Base-by-base conservation (phyloP, 306 rosid species). In the Luffa aegyptiaca region DNA sequence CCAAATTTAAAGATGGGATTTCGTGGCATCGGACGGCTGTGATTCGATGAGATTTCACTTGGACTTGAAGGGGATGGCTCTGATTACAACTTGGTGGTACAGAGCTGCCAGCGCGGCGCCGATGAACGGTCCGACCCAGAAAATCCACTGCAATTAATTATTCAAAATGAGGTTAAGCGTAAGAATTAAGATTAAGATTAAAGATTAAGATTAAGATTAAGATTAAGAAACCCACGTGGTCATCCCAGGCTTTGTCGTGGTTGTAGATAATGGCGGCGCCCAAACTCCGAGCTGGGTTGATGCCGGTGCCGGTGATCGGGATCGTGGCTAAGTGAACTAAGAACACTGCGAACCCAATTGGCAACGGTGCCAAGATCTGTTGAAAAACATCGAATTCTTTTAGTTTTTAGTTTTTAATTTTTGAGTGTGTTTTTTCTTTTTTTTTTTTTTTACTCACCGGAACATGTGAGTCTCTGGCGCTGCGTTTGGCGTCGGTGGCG, bases 401-500 rank as follows among this genome's bases (percentile, higher is more conserved):
- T 13, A 46, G 41, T 3, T 12, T 11, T 7, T 20, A 57, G 14
- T 5, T 2, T 48, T 9, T 48, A 45, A 45, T 45, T 0, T 51
- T 51, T 51, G 1, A 0, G 13, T 17, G n/a, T n/a, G n/a, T n/a
- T n/a, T n/a, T n/a, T n/a, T n/a, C n/a, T n/a, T n/a, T n/a, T n/a
- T 26, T 26, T 55, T 33, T 14, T 35, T 5, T 36, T 64, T 2
- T 3, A 35, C 86, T 48, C 84, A 94, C 98, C 6, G 97, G 86
- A 39, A 88, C 92, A 17, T 88, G 92, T 12, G 92, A 88, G 82
- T 88, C 92, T 83, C 92, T 86, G 78, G 98, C 97, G 84, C 81
- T 92, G 12, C 98, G 93, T 77, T 93, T 93, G 79, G 98, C 98
- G 26, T 93, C 98, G 6, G 98, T 93, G 86, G 98, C 98, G 0